phyloP scores from a whole-genome alignment of 768 basidiomycete genomes.

The Rhodotorula babjevae region DNA sequence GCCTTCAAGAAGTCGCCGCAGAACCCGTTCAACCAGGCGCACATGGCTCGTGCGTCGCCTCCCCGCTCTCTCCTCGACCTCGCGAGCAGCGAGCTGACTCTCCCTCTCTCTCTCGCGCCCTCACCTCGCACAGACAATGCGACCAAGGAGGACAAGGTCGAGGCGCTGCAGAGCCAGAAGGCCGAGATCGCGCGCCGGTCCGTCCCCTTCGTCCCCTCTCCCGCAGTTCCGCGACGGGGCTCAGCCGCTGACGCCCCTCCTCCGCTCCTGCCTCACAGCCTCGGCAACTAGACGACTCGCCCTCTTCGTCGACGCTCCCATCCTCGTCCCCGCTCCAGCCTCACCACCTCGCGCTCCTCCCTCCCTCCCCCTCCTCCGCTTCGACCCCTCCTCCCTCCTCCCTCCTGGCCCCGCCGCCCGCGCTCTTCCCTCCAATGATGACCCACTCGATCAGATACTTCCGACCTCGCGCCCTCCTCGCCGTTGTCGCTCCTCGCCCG shows the following conservation, averaged over 20 bases:
- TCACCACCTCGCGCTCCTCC: not conserved
- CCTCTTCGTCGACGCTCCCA: not conserved
- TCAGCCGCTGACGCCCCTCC: not conserved
- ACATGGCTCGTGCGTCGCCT: constrained; percentile 35
- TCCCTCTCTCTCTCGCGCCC: too few relatives aligned
- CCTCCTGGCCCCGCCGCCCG: not conserved
- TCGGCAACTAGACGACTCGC: too few relatives aligned
- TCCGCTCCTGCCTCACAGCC: too few relatives aligned
- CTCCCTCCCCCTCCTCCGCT: not conserved
- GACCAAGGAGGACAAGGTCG: constrained; percentile 50
- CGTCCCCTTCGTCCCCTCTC: not conserved
- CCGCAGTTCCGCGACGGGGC: too few relatives aligned
- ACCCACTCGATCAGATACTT: constrained; percentile 11
- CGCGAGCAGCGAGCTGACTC: not conserved
- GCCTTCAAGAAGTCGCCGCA: constrained; percentile 48
- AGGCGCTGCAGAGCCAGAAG: constrained; percentile 44
- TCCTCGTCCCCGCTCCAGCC: not conserved
- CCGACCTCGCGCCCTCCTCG: not conserved
- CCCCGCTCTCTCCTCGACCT: constrained; percentile 7
- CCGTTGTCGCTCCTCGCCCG: not conserved
- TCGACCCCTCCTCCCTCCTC: not conserved
- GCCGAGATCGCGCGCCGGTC: constrained; percentile 22
- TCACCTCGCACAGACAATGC: constrained; percentile 44
- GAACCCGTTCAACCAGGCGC: constrained; percentile 50
- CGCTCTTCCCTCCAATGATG: not conserved